Percentiles rank a stretch among this genome's conserved stretches.
Conservation (phyloP, 2,329 filamentous ascomycete genomes). For the Stagonosporopsis chrysanthemi region DNA sequence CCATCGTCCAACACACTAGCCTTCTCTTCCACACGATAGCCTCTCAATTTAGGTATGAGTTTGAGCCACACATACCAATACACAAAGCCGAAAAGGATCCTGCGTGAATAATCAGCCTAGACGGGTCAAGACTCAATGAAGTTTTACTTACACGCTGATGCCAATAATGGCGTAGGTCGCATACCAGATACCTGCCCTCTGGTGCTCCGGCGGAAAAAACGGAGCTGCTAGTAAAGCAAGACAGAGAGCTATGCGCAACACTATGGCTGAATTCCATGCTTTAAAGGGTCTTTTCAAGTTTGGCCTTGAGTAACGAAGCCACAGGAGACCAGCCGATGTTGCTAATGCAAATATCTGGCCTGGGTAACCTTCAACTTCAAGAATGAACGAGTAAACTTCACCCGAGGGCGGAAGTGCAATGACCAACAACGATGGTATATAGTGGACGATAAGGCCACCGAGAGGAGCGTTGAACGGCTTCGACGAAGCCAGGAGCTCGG, state of each 20-base stretch:
- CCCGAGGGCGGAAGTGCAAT: conserved; percentile 70
- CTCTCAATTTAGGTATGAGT: conserved; percentile 64
- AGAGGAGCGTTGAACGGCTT: conserved; percentile 72
- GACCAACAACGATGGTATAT: conserved; percentile 71
- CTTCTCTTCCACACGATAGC: conserved; percentile 70
- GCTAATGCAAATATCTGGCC: conserved; percentile 68
- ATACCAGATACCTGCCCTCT: conserved; percentile 54
- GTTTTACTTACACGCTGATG: conserved; percentile 57
- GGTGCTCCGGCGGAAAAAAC: conserved; percentile 63
- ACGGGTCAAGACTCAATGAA: neutral
- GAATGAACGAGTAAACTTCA: conserved; percentile 75
- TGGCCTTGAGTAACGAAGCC: conserved; percentile 66
- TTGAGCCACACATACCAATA: conserved; percentile 76
- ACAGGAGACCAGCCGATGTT: conserved; percentile 64
- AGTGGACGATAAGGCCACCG: conserved; percentile 73
- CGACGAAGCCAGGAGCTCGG: conserved; percentile 67
- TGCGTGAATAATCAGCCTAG: conserved; percentile 40
- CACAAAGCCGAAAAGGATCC: conserved; percentile 63
- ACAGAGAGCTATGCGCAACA: conserved; percentile 63
- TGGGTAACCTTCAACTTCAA: conserved; percentile 75
- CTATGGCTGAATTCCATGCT: conserved; percentile 68
- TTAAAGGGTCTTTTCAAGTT: conserved; percentile 70
- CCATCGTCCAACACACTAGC: conserved; percentile 69
- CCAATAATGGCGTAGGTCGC: conserved; percentile 63
- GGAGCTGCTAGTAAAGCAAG: conserved; percentile 66